Conservation (phyloP, 1,139 yeast genomes). For the Geotrichum macrosporum region DNA sequence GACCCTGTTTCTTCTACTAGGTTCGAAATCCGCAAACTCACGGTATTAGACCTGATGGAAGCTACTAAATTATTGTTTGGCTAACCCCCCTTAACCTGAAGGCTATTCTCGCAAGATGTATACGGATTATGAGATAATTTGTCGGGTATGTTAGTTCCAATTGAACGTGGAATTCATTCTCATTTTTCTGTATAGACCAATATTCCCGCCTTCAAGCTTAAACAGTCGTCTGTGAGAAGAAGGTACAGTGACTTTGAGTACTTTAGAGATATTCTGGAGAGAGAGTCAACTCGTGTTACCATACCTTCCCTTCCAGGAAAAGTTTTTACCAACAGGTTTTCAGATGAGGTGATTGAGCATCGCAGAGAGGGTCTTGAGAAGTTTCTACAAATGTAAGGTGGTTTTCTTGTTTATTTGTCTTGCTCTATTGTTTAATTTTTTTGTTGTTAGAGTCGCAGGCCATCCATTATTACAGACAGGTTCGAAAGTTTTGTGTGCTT, state of each 20-base stretch:
- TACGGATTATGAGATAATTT: conserved; percentile 88
- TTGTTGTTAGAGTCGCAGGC: conserved; percentile 60
- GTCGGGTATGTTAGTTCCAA: conserved; percentile 47
- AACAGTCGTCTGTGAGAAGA: conserved; percentile 68
- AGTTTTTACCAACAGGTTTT: conserved; percentile 66
- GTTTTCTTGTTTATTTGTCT: not conserved
- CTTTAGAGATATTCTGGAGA: conserved; percentile 69
- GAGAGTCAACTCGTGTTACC: conserved; percentile 69
- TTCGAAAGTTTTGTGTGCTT: conserved; percentile 72
- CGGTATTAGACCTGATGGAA: conserved; percentile 41
- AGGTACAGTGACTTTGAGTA: conserved; percentile 87
- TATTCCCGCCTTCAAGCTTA: conserved; percentile 77
- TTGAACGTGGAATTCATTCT: not conserved
- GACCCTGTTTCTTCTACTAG: conserved; percentile 26
- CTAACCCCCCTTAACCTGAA: conserved; percentile 12
- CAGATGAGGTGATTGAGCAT: conserved; percentile 77
- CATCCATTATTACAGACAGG: conserved; percentile 94
- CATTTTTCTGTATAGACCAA: conserved; percentile 34
- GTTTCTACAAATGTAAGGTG: conserved; percentile 53
- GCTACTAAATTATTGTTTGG: not conserved
- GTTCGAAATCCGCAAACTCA: conserved; percentile 76
- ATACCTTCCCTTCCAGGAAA: conserved; percentile 90
- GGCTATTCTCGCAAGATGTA: conserved; percentile 57
- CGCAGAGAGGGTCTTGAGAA: conserved; percentile 80
- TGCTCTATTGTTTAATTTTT: not conserved